These are phyloP conservation scores for Candida manassasensis DNA, from an alignment of 805 yeast genomes.

Conservation along the genomic window DNA sequence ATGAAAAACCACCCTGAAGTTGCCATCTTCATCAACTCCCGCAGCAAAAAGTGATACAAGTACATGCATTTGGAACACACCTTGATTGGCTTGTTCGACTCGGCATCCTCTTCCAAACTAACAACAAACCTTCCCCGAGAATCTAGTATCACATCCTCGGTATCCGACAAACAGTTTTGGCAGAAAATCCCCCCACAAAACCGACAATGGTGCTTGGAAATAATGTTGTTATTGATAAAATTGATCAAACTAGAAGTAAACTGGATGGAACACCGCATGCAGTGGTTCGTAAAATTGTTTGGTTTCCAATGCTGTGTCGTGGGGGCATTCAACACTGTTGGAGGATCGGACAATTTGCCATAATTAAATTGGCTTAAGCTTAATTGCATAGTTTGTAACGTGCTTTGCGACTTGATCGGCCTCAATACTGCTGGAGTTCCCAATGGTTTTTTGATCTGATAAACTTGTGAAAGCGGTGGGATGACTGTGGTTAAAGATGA, in stretches of 20 bases:
- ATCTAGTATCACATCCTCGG: not conserved
- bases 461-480: slow-evolving; percentile 29
- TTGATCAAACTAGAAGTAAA: slow-evolving; percentile 28
- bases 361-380: slow-evolving; percentile 1
- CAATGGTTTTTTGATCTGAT: slow-evolving; percentile 43
- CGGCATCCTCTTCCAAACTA: not conserved
- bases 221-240: slow-evolving; percentile 6
- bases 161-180: slow-evolving; percentile 22
- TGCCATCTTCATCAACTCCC: not conserved
- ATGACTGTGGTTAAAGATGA: not conserved
- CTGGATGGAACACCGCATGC: slow-evolving; percentile 37
- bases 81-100: not conserved
- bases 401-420: slow-evolving; percentile 19
- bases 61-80: slow-evolving; percentile 2
- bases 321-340: slow-evolving; percentile 20
- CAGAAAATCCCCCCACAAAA: slow-evolving; percentile 49
- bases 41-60: slow-evolving; percentile 1
- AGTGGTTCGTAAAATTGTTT: slow-evolving; percentile 34
- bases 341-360: slow-evolving; percentile 1
- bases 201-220: slow-evolving; percentile 44
- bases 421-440: slow-evolving; percentile 52
- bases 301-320: slow-evolving; percentile 52
- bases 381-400: slow-evolving; percentile 2
- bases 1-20: slow-evolving; percentile 3
- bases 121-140: not conserved